Evolutionary conservation across 768 basidiomycete genomes (phyloP), one percentile per base, ranked within the genome.

Genomic region (Collybiopsis luxurians): DNA sequence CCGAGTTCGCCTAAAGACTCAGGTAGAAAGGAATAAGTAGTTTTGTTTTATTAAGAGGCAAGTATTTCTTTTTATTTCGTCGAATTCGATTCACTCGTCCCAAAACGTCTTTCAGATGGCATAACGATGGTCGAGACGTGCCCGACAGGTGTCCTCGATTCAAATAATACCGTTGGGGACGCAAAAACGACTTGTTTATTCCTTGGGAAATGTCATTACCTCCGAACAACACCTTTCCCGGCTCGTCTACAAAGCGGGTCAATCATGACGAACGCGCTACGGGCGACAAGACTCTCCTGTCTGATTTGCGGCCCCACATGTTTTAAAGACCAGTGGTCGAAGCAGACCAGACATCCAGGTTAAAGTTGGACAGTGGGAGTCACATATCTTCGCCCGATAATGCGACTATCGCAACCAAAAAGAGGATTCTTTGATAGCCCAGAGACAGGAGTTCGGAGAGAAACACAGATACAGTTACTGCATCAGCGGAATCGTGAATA

Each of bases 111-210:
- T 2, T 91, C 91, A 62, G 87, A 96, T 61, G 95, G 95, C 17
- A 94, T 95, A 55, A 88, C 87, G n/a, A 87, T 98, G 68, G 83
- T 91, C 13, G 95, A 95, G 23, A 95, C 93, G 1, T 98, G 96
- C 66, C 73, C 74, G 88, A 91, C 59, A 97, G 98, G 94, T 98
- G 95, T 67, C 95, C 95, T 2, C 84, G 89, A 40, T 97, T 92
- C 65, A 96, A 98, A 70, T 80, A 91, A 26, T 95, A 96, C 69
- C 81, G 93, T 61, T 81, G 96, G 36, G 93, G 97, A 68, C 81
- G 87, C 59, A 91, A 95, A 68, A 90, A 91, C 68, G 90, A 93
- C 62, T 78, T 98, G 1, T 88, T 90, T 59, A 34, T 34, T 34
- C 82, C 86, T 63, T 89, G 87, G 82, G 95, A 97, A 75, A 84